These are phyloP conservation scores for Ephemerocybe angulata DNA, from an alignment of 768 basidiomycete species.

Conservation along the genomic window DNA sequence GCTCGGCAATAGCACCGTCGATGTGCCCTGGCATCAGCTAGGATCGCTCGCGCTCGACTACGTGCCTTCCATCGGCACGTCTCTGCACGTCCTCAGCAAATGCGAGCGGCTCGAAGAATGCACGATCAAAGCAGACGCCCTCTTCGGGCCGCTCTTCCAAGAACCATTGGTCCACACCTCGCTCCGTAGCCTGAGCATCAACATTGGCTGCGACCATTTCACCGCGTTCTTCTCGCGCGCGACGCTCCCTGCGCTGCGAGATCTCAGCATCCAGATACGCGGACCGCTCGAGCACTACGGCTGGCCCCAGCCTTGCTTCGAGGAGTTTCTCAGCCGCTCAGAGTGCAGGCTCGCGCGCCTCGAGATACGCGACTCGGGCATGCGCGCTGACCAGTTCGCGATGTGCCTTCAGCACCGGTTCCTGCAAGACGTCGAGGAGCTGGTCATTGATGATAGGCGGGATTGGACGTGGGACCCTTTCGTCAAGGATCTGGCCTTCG, in stretches of 20 bases:
- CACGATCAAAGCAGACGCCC: constrained; percentile 26
- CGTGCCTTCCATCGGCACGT: constrained; percentile 24
- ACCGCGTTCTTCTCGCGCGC: constrained; percentile 26
- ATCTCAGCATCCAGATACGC: constrained; percentile 26
- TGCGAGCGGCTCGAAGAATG: constrained; percentile 26
- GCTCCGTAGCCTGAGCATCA: constrained; percentile 27
- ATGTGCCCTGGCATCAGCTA: constrained; percentile 32
- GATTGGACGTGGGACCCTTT: constrained; percentile 34
- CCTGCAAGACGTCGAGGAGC: constrained; percentile 25
- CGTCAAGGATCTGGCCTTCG: constrained; percentile 25
- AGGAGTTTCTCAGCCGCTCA: constrained; percentile 29
- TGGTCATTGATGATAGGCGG: constrained; percentile 30
- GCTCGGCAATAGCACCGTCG: constrained; percentile 18
- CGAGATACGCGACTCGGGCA: constrained; percentile 30
- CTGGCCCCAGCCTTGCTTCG: constrained; percentile 32
- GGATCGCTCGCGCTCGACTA: constrained; percentile 23
- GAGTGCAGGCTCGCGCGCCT: constrained; percentile 25
- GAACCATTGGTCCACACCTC: constrained; percentile 20
- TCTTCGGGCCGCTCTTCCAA: constrained; percentile 20
- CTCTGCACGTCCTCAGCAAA: constrained; percentile 25
- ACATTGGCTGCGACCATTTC: constrained; percentile 27
- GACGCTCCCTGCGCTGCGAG: constrained; percentile 24
- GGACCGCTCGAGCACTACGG: constrained; percentile 25
- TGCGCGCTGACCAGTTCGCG: constrained; percentile 25
- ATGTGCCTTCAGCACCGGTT: constrained; percentile 25